Conservation (phyloP, 106 monocot genomes). For the Dendrobium huoshanense region DNA sequence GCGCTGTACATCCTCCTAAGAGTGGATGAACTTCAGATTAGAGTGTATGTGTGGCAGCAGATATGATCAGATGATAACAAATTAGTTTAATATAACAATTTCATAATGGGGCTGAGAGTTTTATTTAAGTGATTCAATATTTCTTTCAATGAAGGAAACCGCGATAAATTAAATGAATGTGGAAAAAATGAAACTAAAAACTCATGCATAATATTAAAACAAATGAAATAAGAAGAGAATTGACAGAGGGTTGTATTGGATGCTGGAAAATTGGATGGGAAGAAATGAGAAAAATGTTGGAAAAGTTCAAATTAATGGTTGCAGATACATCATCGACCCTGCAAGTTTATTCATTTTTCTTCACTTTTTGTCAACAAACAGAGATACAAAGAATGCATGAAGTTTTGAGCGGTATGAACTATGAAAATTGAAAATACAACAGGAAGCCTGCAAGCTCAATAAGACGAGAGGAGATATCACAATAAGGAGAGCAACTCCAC, state of each 20-base stretch:
- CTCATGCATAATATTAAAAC: not conserved
- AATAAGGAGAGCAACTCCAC: no score
- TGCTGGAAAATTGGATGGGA: not conserved
- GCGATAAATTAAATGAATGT: not conserved
- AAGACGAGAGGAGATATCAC: no score
- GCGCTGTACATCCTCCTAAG: slow-evolving; percentile 25
- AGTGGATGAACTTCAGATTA: not conserved
- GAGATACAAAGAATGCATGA: not conserved
- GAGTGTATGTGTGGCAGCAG: not conserved
- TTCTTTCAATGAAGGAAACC: not conserved
- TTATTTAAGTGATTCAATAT: not conserved
- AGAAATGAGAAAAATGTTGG: not conserved
- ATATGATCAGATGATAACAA: not conserved
- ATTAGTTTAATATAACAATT: not conserved
- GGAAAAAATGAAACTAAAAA: not conserved
- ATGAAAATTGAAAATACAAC: not conserved
- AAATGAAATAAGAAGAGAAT: no score
- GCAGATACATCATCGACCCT: not conserved
- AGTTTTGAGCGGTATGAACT: not conserved
- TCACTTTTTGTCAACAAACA: not conserved
- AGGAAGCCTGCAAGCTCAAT: not conserved
- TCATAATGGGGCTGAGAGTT: not conserved
- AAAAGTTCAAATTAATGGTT: not conserved
- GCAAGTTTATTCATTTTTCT: not conserved
- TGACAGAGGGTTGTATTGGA: not conserved